Evolutionary conservation across 2,329 filamentous ascomycete genomes (phyloP).

Genomic region (Biscogniauxia sp.): DNA sequence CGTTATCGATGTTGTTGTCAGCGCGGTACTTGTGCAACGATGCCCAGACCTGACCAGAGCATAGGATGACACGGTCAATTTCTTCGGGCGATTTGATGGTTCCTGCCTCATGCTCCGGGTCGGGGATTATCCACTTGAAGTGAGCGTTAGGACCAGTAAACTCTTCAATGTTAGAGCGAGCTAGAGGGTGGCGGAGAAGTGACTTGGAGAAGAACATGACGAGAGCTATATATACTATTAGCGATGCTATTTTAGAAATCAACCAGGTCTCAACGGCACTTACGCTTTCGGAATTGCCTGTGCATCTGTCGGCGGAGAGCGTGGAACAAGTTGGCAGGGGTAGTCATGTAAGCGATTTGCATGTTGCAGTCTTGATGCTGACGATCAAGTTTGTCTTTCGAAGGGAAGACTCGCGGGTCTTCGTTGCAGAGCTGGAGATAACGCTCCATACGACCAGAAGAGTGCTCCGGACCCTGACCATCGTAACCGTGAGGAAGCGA

Average conservation of each 20-base stretch:
- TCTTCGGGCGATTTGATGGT: constrained; percentile 76
- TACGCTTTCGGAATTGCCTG: constrained; percentile 98
- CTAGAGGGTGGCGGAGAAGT: constrained; percentile 88
- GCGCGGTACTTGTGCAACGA: constrained; percentile 88
- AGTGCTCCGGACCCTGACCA: constrained; percentile 97
- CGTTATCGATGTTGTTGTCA: constrained; percentile 81
- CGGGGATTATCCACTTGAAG: constrained; percentile 95
- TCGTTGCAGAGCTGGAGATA: constrained; percentile 98
- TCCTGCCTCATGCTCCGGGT: constrained; percentile 76
- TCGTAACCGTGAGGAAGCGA: constrained; percentile 97
- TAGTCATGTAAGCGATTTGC: constrained; percentile 98
- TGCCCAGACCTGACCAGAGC: constrained; percentile 90
- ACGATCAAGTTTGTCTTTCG: constrained; percentile 82
- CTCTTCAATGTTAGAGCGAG: constrained; percentile 85
- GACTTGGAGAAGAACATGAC: constrained; percentile 99
- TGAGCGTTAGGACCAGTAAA: constrained; percentile 81
- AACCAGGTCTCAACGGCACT: constrained; percentile 36
- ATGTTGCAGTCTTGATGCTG: constrained; percentile 99
- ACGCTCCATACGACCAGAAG: constrained; percentile 93
- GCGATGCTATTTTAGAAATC: constrained; percentile 8
- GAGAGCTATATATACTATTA: constrained; percentile 58
- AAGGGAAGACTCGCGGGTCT: constrained; percentile 90
- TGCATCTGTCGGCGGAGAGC: constrained; percentile 96
- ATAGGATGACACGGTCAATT: constrained; percentile 92
- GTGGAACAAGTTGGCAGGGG: constrained; percentile 94